A percentile compares a stretch with the other conserved stretches of the same genome.
Evolutionary conservation across 2,329 filamentous ascomycete genomes (phyloP).

Genomic region (Arthrobotrys iridis): DNA sequence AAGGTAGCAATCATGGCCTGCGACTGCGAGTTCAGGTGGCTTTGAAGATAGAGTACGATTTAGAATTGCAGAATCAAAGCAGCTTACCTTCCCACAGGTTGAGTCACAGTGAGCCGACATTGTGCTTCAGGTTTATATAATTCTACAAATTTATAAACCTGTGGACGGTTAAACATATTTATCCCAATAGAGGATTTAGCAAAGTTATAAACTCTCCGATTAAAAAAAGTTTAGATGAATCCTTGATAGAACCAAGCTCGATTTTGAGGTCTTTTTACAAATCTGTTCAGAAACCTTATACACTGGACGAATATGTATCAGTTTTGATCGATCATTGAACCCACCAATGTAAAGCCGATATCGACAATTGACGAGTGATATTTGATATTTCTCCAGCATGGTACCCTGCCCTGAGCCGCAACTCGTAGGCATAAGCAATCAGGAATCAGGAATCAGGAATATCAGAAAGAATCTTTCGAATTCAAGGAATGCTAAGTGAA

Average conservation of each 20-base stretch:
- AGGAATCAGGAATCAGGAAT: neutral
- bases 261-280: no score
- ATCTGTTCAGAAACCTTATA: neutral
- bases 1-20: slow-evolving; percentile 41
- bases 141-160: neutral
- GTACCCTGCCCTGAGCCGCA: no score
- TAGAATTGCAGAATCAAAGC: slow-evolving; percentile 31
- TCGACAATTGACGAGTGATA: no score
- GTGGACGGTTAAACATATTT: no score
- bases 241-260: no score
- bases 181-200: no score
- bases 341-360: neutral
- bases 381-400: neutral
- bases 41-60: slow-evolving; percentile 46
- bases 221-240: no score
- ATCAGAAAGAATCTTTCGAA: slow-evolving; percentile 7
- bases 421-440: slow-evolving; percentile 11
- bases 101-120: slow-evolving; percentile 41
- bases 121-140: neutral
- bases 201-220: no score
- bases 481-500: neutral
- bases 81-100: slow-evolving; percentile 8
- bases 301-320: neutral
- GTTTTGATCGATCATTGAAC: neutral
- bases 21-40: slow-evolving; percentile 36